Base-by-base conservation (phyloP, 2,329 filamentous ascomycete species). In the Exophiala calicioides region DNA sequence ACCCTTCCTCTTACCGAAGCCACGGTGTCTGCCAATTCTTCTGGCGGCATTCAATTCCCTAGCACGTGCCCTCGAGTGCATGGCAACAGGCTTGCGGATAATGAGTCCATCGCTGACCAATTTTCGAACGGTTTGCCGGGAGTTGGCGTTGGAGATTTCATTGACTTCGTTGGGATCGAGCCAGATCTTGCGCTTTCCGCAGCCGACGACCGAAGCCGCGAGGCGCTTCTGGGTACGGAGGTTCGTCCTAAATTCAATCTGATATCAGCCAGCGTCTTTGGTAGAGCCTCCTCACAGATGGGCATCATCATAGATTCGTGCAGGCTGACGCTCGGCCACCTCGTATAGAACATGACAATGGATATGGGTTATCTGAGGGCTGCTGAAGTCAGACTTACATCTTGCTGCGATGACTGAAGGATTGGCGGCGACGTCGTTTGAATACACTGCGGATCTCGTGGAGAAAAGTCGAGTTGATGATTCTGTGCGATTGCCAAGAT, bases 1-100 rank as follows among this genome's bases (percentile, higher is more conserved):
- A 96, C 93, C 94, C 91, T 98, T 98, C 78, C 93, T 89, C 90
- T 98, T 98, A 88, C 93, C 93, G 81, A 95, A 95, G 73, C 93
- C 93, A 77, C 93, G 87, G 84, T 98, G 93, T 78, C 93, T 84
- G 72, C 93, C 93, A 71, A 95, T 90, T 71, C 90, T 83, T 78
- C 93, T 86, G 73, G 93, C 88, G 60, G 88, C 88, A 75, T 87
- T 95, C 74, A 98, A 82, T 77, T 93, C 90, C 69, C 94, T 88
- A 70, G 93, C 93, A 70, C 93, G 89, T 68, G 88, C 84, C 78
- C 94, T 88, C 66, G 93, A 97, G 88, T 98, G 93, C 89, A 96
- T 95, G 71, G 91, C 96, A 71, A 96, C 90, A 71, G 94, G 94
- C 86, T 98, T 98, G 82, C 88, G 88, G 84, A 98, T 98, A 80